A percentile compares a stretch with the other conserved stretches of the same genome.
phyloP scores from a whole-genome alignment of 164 flowering plant species.

The Vitis amurensis region DNA sequence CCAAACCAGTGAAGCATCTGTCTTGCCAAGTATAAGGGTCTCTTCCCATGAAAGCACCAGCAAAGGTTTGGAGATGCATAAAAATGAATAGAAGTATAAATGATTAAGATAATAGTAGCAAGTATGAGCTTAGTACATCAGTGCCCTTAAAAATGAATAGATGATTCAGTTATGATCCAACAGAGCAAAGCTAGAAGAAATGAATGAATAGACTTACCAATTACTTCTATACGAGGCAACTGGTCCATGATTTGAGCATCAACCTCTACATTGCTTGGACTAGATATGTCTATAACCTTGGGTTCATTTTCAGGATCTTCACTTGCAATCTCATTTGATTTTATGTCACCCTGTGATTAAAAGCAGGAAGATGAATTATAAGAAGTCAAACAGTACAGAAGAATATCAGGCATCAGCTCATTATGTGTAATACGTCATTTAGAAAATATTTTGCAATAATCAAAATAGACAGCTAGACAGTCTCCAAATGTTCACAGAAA shows the following conservation, averaged over 20 bases:
- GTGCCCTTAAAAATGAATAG: not conserved
- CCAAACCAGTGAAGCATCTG: not conserved
- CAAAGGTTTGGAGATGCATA: not conserved
- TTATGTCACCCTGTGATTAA: slow-evolving; percentile 39
- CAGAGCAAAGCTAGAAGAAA: not conserved
- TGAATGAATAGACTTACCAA: slow-evolving; percentile 40
- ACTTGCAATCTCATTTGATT: slow-evolving; percentile 32
- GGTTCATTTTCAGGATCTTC: slow-evolving; percentile 42
- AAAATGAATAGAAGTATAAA: not conserved
- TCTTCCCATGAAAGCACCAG: not conserved
- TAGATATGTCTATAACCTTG: slow-evolving; percentile 35
- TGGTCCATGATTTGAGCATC: slow-evolving; percentile 28
- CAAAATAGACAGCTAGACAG: too few relatives aligned
- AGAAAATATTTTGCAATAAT: too few relatives aligned
- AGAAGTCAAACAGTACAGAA: too few relatives aligned
- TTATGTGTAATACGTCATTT: too few relatives aligned
- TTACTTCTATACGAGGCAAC: slow-evolving; percentile 43
- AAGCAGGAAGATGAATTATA: not conserved
- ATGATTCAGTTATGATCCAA: not conserved
- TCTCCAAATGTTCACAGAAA: too few relatives aligned
- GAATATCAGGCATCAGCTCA: too few relatives aligned
- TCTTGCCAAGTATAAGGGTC: not conserved
- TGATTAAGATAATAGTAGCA: not conserved
- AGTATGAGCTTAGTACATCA: too few relatives aligned
- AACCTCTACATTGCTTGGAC: slow-evolving; percentile 23